Percentiles rank a stretch among this genome's conserved stretches.
phyloP scores from a whole-genome alignment of 2,329 filamentous ascomycete species.

The Zymoseptoria ardabiliae region DNA sequence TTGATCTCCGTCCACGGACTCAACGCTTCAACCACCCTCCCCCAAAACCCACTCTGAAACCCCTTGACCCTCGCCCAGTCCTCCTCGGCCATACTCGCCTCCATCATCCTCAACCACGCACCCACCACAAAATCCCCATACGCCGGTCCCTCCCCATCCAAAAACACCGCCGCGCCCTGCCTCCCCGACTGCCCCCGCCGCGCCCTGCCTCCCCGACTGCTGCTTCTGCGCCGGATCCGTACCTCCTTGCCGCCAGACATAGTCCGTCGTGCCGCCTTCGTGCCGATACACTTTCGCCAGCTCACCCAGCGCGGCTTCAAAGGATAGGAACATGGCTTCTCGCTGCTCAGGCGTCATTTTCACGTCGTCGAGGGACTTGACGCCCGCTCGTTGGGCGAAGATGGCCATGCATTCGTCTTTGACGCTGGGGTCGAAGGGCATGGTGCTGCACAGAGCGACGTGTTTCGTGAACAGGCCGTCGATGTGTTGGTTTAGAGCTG shows the following conservation, averaged over 20 bases:
- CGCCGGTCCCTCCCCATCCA: constrained; percentile 39
- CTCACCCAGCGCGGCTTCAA: constrained; percentile 37
- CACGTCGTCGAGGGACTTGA: constrained; percentile 40
- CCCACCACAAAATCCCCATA: constrained; percentile 55
- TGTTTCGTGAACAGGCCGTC: constrained; percentile 49
- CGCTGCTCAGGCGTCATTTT: constrained; percentile 33
- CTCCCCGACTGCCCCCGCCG: constrained; percentile 30
- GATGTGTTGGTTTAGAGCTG: constrained; percentile 47
- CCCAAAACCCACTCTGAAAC: constrained; percentile 49
- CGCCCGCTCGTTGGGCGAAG: constrained; percentile 42
- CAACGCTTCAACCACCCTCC: constrained; percentile 41
- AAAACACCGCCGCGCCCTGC: constrained; percentile 38
- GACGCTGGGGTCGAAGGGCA: constrained; percentile 48
- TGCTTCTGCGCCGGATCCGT: constrained; percentile 15
- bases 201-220: constrained; percentile 10
- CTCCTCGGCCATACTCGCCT: constrained; percentile 32
- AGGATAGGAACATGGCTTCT: constrained; percentile 32
- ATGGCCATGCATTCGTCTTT: constrained; percentile 40
- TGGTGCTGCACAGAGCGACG: constrained; percentile 33
- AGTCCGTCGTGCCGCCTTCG: constrained; percentile 21
- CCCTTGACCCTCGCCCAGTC: constrained; percentile 44
- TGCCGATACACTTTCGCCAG: constrained; percentile 40
- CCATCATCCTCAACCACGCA: constrained; percentile 47
- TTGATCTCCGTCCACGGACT: constrained; percentile 18
- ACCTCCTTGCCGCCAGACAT: constrained; percentile 15